Evolutionary conservation across 2,329 filamentous ascomycete species (phyloP).

Genomic region (Monosporascus sp.): DNA sequence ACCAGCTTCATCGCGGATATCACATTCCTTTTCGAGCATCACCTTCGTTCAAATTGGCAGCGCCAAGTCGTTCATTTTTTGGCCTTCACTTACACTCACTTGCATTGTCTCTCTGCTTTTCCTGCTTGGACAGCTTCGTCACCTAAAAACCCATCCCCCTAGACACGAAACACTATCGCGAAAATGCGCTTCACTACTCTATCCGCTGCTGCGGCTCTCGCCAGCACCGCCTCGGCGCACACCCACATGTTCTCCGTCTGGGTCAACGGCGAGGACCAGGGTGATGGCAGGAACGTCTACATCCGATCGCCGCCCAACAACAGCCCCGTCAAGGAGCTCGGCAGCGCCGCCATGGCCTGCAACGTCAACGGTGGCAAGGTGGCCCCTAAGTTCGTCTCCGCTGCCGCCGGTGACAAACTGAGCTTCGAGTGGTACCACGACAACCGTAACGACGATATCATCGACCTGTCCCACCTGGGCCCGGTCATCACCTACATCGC

Average conservation of each 20-base stretch:
- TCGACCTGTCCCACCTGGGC: conserved; percentile 46
- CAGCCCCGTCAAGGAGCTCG: conserved; percentile 39
- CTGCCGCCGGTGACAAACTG: conserved; percentile 42
- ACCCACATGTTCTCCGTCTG: conserved; percentile 40
- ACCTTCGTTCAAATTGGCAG: not conserved
- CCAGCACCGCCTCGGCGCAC: conserved; percentile 37
- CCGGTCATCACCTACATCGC: conserved; percentile 50
- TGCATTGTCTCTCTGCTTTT: not conserved
- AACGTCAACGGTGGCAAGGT: conserved; percentile 35
- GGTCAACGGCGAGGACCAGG: conserved; percentile 41
- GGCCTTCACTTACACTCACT: not conserved
- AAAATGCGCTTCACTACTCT: conserved; percentile 27
- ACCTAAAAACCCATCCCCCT: conserved; percentile 6
- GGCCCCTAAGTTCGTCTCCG: conserved; percentile 32
- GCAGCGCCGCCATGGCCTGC: conserved; percentile 35
- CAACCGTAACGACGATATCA: conserved; percentile 44
- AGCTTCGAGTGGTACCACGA: conserved; percentile 48
- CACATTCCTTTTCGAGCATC: not conserved
- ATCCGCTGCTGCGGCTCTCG: conserved; percentile 26
- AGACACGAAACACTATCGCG: conserved; percentile 25
- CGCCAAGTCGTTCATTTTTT: not conserved
- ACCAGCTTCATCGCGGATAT: not conserved
- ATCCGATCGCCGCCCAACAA: conserved; percentile 41
- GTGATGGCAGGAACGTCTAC: conserved; percentile 34
- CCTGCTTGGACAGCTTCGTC: not conserved